Conservation (phyloP, 352 stramenopile genomes). For the Phytopythium aichiense region DNA sequence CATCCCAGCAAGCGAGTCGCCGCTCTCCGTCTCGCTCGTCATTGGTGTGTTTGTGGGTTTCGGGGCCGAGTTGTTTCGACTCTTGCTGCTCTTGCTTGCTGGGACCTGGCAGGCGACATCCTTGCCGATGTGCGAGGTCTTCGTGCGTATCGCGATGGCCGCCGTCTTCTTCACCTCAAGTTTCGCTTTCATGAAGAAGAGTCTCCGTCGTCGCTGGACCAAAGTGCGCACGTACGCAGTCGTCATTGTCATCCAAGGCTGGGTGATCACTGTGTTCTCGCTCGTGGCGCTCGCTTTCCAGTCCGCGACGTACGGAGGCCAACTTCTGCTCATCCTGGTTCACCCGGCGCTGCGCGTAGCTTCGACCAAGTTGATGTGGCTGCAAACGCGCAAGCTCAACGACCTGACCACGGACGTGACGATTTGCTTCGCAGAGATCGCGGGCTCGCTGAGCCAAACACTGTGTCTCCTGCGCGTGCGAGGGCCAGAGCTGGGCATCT, state of each 20-base stretch:
- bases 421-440: constrained; percentile 38
- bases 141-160: constrained; percentile 3
- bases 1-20: constrained; percentile 5
- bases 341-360: constrained; percentile 21
- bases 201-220: background rate
- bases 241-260: constrained; percentile 10
- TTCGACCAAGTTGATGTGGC: constrained; percentile 24
- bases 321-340: constrained; percentile 19
- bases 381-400: constrained; percentile 23
- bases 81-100: constrained; percentile 10
- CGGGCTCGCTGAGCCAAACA: constrained; percentile 24
- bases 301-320: constrained; percentile 12
- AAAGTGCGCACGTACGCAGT: constrained; percentile 7
- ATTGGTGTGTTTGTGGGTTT: constrained; percentile 10
- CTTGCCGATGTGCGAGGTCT: constrained; percentile 12
- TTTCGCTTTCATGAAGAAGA: background rate
- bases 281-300: constrained; percentile 21
- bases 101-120: constrained; percentile 10
- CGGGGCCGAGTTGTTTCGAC: constrained; percentile 8
- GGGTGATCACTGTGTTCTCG: constrained; percentile 18
- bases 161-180: background rate
- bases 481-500: constrained; percentile 6
- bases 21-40: background rate
- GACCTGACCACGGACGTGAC: constrained; percentile 42
- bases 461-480: constrained; percentile 21